Percentiles rank a stretch among this genome's conserved stretches.
These are phyloP conservation scores for Wickerhamomyces queroliae DNA, from an alignment of 805 yeast genomes.

Conservation along the genomic window DNA sequence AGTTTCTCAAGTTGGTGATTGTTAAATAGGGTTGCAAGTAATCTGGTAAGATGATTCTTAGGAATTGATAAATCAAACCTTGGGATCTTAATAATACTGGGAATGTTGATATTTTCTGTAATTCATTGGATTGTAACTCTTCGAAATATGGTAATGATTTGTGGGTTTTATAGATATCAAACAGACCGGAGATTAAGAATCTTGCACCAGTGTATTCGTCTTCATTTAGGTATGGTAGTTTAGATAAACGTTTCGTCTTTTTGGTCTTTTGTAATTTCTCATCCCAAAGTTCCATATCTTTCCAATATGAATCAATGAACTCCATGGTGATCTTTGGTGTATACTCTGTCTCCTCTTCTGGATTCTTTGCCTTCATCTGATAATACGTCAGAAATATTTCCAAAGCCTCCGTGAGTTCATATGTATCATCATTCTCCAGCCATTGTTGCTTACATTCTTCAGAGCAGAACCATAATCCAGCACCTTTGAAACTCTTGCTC, in stretches of 20 bases:
- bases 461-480: slow-evolving; percentile 50
- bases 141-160: slow-evolving; percentile 25
- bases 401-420: slow-evolving; percentile 28
- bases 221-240: slow-evolving; percentile 41
- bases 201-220: slow-evolving; percentile 48
- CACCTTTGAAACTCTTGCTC: slow-evolving; percentile 25
- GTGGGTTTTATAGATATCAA: slow-evolving; percentile 21
- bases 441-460: slow-evolving; percentile 37
- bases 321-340: slow-evolving; percentile 11
- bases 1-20: slow-evolving; percentile 34
- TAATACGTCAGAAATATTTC: slow-evolving; percentile 23
- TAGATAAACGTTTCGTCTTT: slow-evolving; percentile 27
- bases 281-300: slow-evolving; percentile 32
- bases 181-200: slow-evolving; percentile 36
- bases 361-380: slow-evolving; percentile 24
- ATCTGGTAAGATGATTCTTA: slow-evolving; percentile 33
- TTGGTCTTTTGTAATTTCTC: slow-evolving; percentile 26
- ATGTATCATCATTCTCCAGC: slow-evolving; percentile 27
- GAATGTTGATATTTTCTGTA: slow-evolving; percentile 35
- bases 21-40: slow-evolving; percentile 30
- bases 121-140: slow-evolving; percentile 46
- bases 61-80: slow-evolving; percentile 40
- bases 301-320: slow-evolving; percentile 32
- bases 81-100: slow-evolving; percentile 45
- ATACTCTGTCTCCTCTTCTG: slow-evolving; percentile 8